Conservation (phyloP, 2,329 filamentous ascomycete species). For the Apiospora koreana region DNA sequence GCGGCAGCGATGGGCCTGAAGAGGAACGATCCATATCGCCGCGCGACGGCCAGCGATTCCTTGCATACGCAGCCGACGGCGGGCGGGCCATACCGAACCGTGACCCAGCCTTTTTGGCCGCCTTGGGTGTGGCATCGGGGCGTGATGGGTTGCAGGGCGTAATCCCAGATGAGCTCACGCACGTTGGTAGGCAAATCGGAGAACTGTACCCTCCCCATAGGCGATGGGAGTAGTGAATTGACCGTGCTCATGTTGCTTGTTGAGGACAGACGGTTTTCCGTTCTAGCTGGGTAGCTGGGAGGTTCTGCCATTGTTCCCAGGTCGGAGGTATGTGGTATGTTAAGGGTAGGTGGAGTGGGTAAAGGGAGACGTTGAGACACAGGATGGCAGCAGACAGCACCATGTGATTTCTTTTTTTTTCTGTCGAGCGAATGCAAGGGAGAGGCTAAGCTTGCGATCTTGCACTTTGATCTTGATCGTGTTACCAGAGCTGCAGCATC, state of each 20-base stretch:
- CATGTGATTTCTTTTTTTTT: not conserved
- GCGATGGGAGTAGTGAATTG: not conserved
- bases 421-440: not conserved
- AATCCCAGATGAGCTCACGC: slow-evolving; percentile 9
- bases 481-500: not conserved
- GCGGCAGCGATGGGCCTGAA: not conserved
- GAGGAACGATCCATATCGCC: not conserved
- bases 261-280: not conserved
- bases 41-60: not conserved
- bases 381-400: not conserved
- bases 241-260: not conserved
- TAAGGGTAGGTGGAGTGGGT: not conserved
- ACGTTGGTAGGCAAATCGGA: not conserved
- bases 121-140: not conserved
- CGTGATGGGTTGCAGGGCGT: not conserved
- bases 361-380: not conserved
- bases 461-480: not conserved
- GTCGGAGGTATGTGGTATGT: not conserved
- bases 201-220: not conserved
- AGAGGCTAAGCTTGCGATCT: not conserved
- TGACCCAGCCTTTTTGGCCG: not conserved
- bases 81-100: not conserved
- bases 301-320: not conserved
- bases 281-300: not conserved
- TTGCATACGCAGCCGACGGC: not conserved